Conservation (phyloP, 257 asterid species). For the Datura wrightii region DNA sequence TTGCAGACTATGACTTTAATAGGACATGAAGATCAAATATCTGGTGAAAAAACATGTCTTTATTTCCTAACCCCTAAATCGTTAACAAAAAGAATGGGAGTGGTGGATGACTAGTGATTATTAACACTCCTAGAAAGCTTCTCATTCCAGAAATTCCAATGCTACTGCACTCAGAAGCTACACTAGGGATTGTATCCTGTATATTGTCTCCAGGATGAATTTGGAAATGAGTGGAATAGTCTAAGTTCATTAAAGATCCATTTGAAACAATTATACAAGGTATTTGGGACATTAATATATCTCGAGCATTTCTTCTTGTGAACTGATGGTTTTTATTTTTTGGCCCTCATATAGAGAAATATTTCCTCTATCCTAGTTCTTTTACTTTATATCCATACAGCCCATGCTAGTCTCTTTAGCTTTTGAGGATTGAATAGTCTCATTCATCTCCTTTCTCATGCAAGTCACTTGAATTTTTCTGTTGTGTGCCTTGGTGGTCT, state of each 20-base stretch:
- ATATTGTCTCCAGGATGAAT: constrained; percentile 5
- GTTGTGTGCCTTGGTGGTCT: background rate
- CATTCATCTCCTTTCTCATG: constrained; percentile 22
- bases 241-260: background rate
- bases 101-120: background rate
- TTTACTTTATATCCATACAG: background rate
- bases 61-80: background rate
- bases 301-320: background rate
- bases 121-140: background rate
- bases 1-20: background rate
- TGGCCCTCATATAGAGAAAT: background rate
- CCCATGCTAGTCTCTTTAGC: background rate
- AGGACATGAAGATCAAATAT: constrained; percentile 20
- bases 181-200: background rate
- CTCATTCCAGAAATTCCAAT: constrained; percentile 3
- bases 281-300: background rate
- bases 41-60: background rate
- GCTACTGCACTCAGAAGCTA: background rate
- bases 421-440: background rate
- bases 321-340: constrained; percentile 10
- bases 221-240: constrained; percentile 7
- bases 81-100: background rate
- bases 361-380: background rate
- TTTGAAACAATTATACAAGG: background rate
- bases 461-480: constrained; percentile 25